Evolutionary conservation across 2,329 filamentous ascomycete species (phyloP).

Genomic region (Tolypocladium nubicola): DNA sequence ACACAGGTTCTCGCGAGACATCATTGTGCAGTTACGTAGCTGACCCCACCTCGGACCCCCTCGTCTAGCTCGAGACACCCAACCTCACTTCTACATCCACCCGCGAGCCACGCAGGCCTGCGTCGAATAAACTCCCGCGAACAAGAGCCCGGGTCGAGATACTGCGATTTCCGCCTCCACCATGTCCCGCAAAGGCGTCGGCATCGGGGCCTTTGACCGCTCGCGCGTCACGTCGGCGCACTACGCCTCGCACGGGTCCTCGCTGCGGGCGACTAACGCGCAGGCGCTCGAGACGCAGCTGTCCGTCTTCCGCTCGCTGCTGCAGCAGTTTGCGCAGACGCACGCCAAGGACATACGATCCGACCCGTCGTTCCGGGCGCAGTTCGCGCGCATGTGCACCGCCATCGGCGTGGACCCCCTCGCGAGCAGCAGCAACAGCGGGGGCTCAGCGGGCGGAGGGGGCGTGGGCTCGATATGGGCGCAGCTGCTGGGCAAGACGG

Average conservation of each 20-base stretch:
- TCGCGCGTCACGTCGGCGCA: constrained; percentile 76
- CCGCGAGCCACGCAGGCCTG: background rate
- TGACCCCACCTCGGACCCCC: background rate
- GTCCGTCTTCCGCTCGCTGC: constrained; percentile 86
- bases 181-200: constrained; percentile 74
- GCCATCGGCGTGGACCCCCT: constrained; percentile 94
- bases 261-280: constrained; percentile 74
- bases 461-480: constrained; percentile 71
- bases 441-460: constrained; percentile 8
- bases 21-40: background rate
- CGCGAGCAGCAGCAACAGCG: constrained; percentile 34
- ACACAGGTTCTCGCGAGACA: background rate
- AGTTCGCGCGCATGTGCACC: constrained; percentile 97
- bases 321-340: constrained; percentile 90
- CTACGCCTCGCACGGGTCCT: constrained; percentile 82
- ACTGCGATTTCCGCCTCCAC: background rate
- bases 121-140: background rate
- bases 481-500: constrained; percentile 78
- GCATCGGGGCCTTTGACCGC: constrained; percentile 82
- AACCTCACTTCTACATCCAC: background rate
- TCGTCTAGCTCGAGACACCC: background rate
- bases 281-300: constrained; percentile 86
- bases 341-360: constrained; percentile 95
- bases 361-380: constrained; percentile 86
- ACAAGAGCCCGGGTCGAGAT: background rate